A percentile compares a stretch with the other conserved stretches of the same genome.
These are phyloP conservation scores for Cyclocybe cylindracea DNA, from an alignment of 768 basidiomycete species.

Conservation along the genomic window DNA sequence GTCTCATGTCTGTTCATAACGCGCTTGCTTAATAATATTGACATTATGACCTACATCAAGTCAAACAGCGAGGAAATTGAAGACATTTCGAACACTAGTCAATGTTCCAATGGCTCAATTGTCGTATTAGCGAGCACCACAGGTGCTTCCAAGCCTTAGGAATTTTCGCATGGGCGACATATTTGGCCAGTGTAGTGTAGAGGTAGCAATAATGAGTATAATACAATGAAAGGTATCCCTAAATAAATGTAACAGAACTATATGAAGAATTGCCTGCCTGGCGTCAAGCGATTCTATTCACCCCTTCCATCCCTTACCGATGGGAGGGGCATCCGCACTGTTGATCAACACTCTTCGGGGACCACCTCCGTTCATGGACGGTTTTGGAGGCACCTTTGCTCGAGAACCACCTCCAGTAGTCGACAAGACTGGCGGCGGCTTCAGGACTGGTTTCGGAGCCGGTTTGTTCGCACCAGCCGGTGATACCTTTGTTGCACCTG, in stretches of 20 bases:
- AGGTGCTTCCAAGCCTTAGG: too few species aligned
- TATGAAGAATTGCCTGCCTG: constrained; percentile 2
- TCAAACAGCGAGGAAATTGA: too few species aligned
- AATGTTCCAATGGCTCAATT: too few species aligned
- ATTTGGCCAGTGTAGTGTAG: too few species aligned
- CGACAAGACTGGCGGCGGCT: constrained; percentile 5
- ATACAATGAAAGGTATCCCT: too few species aligned
- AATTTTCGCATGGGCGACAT: too few species aligned
- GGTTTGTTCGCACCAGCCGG: constrained; percentile 22
- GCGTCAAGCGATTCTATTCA: constrained; percentile 18
- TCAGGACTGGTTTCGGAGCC: constrained; percentile 11
- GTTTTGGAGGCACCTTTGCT: constrained; percentile 18
- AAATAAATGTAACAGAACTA: neutral
- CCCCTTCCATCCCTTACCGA: constrained; percentile 49
- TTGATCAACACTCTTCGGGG: constrained; percentile 69
- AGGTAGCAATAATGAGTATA: too few species aligned
- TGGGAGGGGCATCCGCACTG: constrained; percentile 61
- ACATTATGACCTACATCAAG: too few species aligned
- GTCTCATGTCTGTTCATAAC: too few species aligned
- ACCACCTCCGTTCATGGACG: constrained; percentile 41
- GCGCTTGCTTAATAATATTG: too few species aligned
- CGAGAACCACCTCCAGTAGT: constrained; percentile 1
- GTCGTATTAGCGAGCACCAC: too few species aligned
- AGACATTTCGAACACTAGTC: too few species aligned
- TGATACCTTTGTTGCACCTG: constrained; percentile 10